phyloP scores from a whole-genome alignment of 371 early-diverging fungal species.

The Syncephalastrum sp. region DNA sequence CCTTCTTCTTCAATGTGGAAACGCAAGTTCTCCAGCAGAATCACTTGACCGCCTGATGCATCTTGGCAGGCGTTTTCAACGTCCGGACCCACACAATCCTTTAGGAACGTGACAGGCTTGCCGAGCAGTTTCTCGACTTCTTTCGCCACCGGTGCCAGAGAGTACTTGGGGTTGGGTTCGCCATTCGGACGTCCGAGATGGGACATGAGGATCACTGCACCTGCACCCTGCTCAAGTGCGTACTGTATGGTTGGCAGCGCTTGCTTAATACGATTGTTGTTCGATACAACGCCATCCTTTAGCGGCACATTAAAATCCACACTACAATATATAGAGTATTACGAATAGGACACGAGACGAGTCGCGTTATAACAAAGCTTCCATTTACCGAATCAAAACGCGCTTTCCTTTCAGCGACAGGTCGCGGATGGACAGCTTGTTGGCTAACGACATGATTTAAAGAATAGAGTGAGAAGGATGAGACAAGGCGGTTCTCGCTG shows the following conservation, averaged over 20 bases:
- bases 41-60: constrained; percentile 82
- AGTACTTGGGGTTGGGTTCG: constrained; percentile 81
- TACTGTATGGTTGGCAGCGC: constrained; percentile 95
- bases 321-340: constrained; percentile 36
- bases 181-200: constrained; percentile 99
- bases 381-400: constrained; percentile 83
- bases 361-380: background rate
- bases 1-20: constrained; percentile 99
- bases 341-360: background rate
- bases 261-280: constrained; percentile 95
- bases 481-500: too few species aligned
- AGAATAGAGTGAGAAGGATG: background rate
- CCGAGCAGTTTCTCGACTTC: constrained; percentile 82
- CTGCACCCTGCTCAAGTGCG: constrained; percentile 82
- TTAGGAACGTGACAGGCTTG: constrained; percentile 88
- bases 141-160: constrained; percentile 88
- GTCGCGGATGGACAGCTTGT: constrained; percentile 83
- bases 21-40: constrained; percentile 97
- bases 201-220: constrained; percentile 92
- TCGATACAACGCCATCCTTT: constrained; percentile 86
- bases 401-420: constrained; percentile 85
- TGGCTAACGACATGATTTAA: constrained; percentile 52
- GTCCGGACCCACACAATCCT: constrained; percentile 90
- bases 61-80: constrained; percentile 81
- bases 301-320: constrained; percentile 99